Conservation (phyloP, 2,329 filamentous ascomycete genomes). For the Curvularia sp. region DNA sequence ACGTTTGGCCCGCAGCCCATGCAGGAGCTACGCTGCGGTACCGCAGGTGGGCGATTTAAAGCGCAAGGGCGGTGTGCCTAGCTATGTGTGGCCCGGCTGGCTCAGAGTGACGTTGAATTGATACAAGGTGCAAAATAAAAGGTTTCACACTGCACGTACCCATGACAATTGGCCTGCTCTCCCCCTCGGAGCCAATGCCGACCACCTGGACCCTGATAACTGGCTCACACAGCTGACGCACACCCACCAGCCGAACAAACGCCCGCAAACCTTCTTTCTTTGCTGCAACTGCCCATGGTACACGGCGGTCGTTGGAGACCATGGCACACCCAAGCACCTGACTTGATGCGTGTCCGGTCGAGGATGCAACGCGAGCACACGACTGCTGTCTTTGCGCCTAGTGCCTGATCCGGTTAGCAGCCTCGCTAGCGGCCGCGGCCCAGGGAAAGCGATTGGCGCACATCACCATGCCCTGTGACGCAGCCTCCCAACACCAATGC, state of each 20-base stretch:
- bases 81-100: not conserved
- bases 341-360: not conserved
- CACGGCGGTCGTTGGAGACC: not conserved
- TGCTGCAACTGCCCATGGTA: too few species aligned
- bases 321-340: not conserved
- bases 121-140: conserved; percentile 3
- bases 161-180: not conserved
- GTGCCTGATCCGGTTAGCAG: conserved; percentile 3
- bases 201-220: not conserved
- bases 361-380: not conserved
- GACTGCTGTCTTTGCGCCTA: conserved; percentile 8
- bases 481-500: conserved; percentile 4
- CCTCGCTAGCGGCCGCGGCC: conserved; percentile 7
- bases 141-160: not conserved
- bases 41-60: not conserved
- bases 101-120: conserved; percentile 16
- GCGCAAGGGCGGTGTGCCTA: conserved; percentile 4
- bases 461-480: conserved; percentile 14
- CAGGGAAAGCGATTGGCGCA: conserved; percentile 10
- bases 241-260: not conserved
- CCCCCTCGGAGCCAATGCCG: not conserved
- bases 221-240: not conserved
- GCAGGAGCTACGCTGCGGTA: not conserved
- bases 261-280: too few species aligned
- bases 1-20: not conserved